Evolutionary conservation across 2,329 filamentous ascomycete genomes (phyloP), one percentile per base, ranked within the genome.

Genomic region (Hymenoscyphus linearis): DNA sequence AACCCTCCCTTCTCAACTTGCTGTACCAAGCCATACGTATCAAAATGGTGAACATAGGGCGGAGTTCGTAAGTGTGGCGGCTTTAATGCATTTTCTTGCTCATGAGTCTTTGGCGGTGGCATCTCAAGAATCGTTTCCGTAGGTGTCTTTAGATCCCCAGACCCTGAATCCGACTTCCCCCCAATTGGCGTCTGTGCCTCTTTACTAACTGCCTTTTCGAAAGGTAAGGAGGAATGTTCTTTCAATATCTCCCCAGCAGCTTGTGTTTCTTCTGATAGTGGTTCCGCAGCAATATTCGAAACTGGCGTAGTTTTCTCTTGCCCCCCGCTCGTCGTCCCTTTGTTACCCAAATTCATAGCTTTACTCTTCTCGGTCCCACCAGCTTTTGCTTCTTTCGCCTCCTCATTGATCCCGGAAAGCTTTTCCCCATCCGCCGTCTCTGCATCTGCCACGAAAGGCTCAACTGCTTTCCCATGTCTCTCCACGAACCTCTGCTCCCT

Each of bases 41-140:
- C 93, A 75, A 99, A 99, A 76, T 98, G 92, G 77, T 99, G 95
- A 36, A 96, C 86, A 72, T 96, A 96, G 1, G 87, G 89, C 7
- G 90, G 85, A 0, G 90, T 83, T 55, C 85, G 81, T 72, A 89
- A 83, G 72, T 92, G 86, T 4, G 88, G 88, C 25, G 84, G 82
- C 66, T 82, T 81, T 55, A 77, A 74, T 27, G 78, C 70, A 58
- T 78, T 70, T 52, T 70, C 60, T 37, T 71, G 64, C 52, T 73
- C 71, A 13, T 68, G 67, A n/a, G 70, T 69, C 53, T 78, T 73
- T 7, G 79, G 76, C 4, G 78, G 75, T 14, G 75, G 69, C 76
- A 81, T 79, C 59, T 78, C 76, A 35, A 79, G 68, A 4, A 85
- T 79, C 2, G 79, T 79, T 61, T 84, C 80, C 62, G 83, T 77